Base-by-base conservation (phyloP, 202 grass and related monocot genomes). In the Zizania palustris region DNA sequence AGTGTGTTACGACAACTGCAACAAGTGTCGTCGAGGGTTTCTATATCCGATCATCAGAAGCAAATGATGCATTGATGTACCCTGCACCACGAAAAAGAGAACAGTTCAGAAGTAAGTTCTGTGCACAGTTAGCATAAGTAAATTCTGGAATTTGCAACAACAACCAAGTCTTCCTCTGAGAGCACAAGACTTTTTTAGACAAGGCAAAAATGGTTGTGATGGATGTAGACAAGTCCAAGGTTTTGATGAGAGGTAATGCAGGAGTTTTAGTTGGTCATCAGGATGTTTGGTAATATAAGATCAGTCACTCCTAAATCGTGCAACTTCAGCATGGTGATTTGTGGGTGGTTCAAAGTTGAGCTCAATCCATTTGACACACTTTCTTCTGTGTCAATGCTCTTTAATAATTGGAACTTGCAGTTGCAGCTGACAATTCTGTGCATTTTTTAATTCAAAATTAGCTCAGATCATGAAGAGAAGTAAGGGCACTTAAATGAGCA, bases 391-490 rank as follows among this genome's bases (percentile, higher is more conserved):
- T 6, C 35, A 60, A 33, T 60, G 39, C 4, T 28, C 12, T 41
- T n/a, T 48, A 71, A 63, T 34, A 38, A 51, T 42, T 72, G 11
- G 5, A 38, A 57, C 4, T 45, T 57, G 58, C 36, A 72, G 58
- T 45, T 57, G 58, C 36, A 72, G 58, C 14, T 63, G 56, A 11
- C 7, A 18, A 5, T 33, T 2, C 34, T 20, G 42, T 21, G 5
- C 22, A 53, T 63, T 36, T 11, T 65, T 73, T 53, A 21, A 16
- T 14, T 50, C 6, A 4, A 64, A 80, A 65, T 79, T 22, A 73
- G 45, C n/a, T 49, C 33, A 15, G 21, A 73, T 79, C 18, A 49
- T 41, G 50, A 73, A 73, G 18, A 63, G 35, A 72, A 71, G 22
- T 39, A 75, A 60, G 14, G 48, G 4, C 74, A 53, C 48, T 69